Percentiles rank a stretch among this genome's conserved stretches.
These are phyloP conservation scores for Amphichorda felina DNA, from an alignment of 2,329 filamentous ascomycete species.

Conservation along the genomic window DNA sequence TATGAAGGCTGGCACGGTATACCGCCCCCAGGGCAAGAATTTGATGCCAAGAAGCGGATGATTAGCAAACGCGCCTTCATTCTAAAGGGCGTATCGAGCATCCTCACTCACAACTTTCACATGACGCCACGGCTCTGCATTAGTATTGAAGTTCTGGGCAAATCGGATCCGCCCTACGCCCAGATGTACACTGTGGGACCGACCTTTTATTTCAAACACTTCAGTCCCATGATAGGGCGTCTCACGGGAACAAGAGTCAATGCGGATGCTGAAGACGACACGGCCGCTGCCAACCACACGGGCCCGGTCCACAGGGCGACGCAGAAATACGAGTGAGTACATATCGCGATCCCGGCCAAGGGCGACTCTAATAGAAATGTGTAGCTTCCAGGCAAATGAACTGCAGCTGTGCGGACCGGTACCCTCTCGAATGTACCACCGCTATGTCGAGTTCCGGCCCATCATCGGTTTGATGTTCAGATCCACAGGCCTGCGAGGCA, in stretches of 20 bases:
- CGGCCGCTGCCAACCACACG: slow-evolving; percentile 5
- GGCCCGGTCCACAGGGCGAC: slow-evolving; percentile 33
- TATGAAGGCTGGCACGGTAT: slow-evolving; percentile 58
- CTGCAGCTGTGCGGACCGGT: slow-evolving; percentile 80
- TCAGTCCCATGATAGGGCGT: slow-evolving; percentile 78
- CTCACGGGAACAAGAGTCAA: slow-evolving; percentile 62
- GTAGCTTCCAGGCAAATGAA: slow-evolving; percentile 83
- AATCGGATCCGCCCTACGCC: slow-evolving; percentile 55
- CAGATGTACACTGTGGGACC: slow-evolving; percentile 73
- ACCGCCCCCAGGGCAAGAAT: slow-evolving; percentile 43
- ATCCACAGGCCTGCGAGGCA: slow-evolving; percentile 63
- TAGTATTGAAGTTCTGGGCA: slow-evolving; percentile 67
- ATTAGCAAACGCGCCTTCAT: slow-evolving; percentile 82
- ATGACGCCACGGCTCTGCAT: slow-evolving; percentile 61
- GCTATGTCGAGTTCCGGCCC: slow-evolving; percentile 85
- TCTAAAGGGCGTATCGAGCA: slow-evolving; percentile 54
- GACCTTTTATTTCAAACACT: slow-evolving; percentile 67
- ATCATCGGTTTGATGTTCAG: slow-evolving; percentile 87
- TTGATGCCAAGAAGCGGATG: slow-evolving; percentile 68
- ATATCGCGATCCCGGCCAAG: neutral
- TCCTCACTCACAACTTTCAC: slow-evolving; percentile 48
- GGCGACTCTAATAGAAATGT: neutral
- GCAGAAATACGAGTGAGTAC: slow-evolving; percentile 68
- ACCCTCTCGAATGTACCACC: slow-evolving; percentile 71
- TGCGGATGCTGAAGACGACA: slow-evolving; percentile 31